Conservation (phyloP, 2,329 filamentous ascomycete species). For the Ampelomyces quisqualis region DNA sequence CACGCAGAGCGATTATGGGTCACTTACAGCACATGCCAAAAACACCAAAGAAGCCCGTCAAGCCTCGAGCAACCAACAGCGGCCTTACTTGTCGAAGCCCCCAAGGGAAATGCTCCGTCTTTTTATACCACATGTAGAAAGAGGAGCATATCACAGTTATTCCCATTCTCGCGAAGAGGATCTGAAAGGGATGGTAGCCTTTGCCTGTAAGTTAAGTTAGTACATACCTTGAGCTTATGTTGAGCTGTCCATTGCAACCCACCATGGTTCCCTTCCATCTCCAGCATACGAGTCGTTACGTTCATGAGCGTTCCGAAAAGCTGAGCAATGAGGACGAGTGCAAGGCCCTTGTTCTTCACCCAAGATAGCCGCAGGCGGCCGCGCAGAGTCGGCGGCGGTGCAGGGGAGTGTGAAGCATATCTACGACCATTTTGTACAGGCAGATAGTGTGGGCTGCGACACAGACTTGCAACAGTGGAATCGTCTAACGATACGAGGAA, state of each 20-base stretch:
- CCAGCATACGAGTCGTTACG: slow-evolving; percentile 72
- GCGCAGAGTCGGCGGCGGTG: slow-evolving; percentile 20
- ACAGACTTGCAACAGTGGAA: slow-evolving; percentile 31
- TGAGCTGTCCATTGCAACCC: slow-evolving; percentile 5
- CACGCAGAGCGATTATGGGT: slow-evolving; percentile 20
- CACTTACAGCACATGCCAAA: slow-evolving; percentile 69
- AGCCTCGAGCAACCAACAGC: slow-evolving; percentile 67
- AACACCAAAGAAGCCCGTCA: slow-evolving; percentile 73
- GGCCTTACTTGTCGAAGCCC: slow-evolving; percentile 66
- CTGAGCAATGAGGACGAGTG: slow-evolving; percentile 72
- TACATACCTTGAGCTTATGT: not conserved
- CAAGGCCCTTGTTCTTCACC: slow-evolving; percentile 68
- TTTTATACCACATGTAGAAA: slow-evolving; percentile 71
- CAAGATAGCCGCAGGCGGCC: slow-evolving; percentile 50
- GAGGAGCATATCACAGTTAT: slow-evolving; percentile 69
- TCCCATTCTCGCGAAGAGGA: slow-evolving; percentile 77
- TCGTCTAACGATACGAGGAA: slow-evolving; percentile 41
- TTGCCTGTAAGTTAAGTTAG: slow-evolving; percentile 43
- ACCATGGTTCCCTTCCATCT: slow-evolving; percentile 64
- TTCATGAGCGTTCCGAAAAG: slow-evolving; percentile 87
- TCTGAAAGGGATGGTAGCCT: slow-evolving; percentile 74
- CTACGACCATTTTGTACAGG: slow-evolving; percentile 16
- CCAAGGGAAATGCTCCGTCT: slow-evolving; percentile 68
- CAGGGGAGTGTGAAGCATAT: slow-evolving; percentile 28
- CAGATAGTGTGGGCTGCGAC: slow-evolving; percentile 22